Evolutionary conservation across 2,329 filamentous ascomycete species (phyloP).

Genomic region (Cladosporium sp.): DNA sequence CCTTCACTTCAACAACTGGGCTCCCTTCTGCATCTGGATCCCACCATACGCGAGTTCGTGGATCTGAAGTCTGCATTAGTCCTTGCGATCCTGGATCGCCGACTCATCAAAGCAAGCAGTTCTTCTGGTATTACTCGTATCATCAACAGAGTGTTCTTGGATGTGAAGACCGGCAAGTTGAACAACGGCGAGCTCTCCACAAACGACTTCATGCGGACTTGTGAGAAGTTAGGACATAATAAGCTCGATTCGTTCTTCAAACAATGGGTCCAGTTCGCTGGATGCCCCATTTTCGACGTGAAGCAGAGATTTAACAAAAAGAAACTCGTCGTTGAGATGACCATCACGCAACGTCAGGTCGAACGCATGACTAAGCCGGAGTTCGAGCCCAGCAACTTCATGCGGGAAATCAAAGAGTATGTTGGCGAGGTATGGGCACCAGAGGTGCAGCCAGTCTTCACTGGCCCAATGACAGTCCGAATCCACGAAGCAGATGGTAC

Average conservation of each 20-base stretch:
- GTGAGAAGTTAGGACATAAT: constrained; percentile 85
- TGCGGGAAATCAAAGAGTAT: constrained; percentile 80
- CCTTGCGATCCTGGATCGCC: constrained; percentile 88
- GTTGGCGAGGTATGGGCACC: constrained; percentile 71
- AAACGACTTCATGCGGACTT: constrained; percentile 76
- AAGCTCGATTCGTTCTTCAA: constrained; percentile 89
- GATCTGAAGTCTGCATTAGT: constrained; percentile 86
- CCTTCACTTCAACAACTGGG: constrained; percentile 84
- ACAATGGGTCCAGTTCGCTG: constrained; percentile 87
- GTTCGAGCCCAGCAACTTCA: constrained; percentile 74
- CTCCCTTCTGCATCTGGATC: constrained; percentile 73
- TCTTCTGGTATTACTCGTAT: constrained; percentile 82
- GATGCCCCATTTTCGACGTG: constrained; percentile 84
- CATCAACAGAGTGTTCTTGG: constrained; percentile 80
- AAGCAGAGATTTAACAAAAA: constrained; percentile 97
- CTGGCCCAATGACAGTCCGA: constrained; percentile 93
- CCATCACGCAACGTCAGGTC: constrained; percentile 74
- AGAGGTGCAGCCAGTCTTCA: constrained; percentile 66
- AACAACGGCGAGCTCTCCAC: constrained; percentile 69
- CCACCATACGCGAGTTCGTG: constrained; percentile 88
- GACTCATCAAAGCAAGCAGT: constrained; percentile 84
- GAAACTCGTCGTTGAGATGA: constrained; percentile 89
- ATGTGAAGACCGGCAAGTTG: constrained; percentile 80
- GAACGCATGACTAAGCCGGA: constrained; percentile 58
- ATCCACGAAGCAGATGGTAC: constrained; percentile 98